Evolutionary conservation across 1,284 basidiomycete species (phyloP).

Genomic region (Malassezia globosa): DNA sequence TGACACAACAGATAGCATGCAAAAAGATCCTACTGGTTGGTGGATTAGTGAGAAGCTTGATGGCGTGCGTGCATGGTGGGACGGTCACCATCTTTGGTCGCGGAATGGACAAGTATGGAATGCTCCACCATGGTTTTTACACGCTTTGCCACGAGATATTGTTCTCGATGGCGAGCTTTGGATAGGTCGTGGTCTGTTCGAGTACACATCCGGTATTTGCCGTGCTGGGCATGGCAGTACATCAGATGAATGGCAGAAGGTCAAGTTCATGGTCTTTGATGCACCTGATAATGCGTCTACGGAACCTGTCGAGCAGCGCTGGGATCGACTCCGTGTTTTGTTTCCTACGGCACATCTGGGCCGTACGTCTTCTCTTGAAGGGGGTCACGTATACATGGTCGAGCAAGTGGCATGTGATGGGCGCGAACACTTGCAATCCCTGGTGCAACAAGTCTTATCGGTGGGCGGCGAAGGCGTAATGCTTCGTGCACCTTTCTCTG

Average conservation of each 20-base stretch:
- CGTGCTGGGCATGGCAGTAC: constrained; percentile 21
- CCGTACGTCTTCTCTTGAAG: constrained; percentile 18
- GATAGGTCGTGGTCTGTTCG: constrained; percentile 31
- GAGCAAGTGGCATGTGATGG: constrained; percentile 53
- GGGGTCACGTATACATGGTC: constrained; percentile 49
- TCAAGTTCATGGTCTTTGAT: constrained; percentile 61
- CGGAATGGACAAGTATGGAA: constrained; percentile 57
- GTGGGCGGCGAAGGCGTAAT: constrained; percentile 60
- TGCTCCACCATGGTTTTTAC: constrained; percentile 56
- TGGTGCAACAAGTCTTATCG: constrained; percentile 54
- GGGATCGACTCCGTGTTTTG: constrained; percentile 50
- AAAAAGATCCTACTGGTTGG: constrained; percentile 56
- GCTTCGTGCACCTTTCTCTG: constrained; percentile 54
- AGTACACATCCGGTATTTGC: constrained; percentile 24
- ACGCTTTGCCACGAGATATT: constrained; percentile 56
- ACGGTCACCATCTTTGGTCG: constrained; percentile 55
- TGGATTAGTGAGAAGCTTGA: constrained; percentile 57
- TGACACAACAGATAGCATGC: constrained; percentile 5
- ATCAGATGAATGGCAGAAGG: constrained; percentile 54
- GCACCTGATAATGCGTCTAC: constrained; percentile 54
- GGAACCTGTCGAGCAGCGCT: constrained; percentile 55
- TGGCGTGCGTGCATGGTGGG: constrained; percentile 54
- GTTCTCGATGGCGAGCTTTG: constrained; percentile 56
- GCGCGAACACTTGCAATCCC: constrained; percentile 53
- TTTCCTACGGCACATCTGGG: constrained; percentile 50